phyloP scores from a whole-genome alignment of 352 stramenopile genomes.

The Globisporangium mamillatum region DNA sequence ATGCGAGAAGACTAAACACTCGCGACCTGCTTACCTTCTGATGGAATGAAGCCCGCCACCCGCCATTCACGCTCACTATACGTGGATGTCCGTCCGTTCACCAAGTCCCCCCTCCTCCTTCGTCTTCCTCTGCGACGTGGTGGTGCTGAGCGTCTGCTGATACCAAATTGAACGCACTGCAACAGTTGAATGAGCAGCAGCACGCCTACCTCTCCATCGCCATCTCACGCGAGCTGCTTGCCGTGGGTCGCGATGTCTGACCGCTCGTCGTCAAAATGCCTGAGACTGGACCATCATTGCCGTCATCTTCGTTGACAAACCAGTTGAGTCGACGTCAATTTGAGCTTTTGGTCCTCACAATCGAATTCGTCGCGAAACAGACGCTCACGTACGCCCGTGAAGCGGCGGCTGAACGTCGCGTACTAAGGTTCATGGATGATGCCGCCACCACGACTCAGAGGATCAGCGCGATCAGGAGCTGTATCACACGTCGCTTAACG shows the following conservation, averaged over 20 bases:
- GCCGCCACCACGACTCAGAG: no score
- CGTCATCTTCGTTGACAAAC: not conserved
- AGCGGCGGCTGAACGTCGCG: no score
- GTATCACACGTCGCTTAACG: no score
- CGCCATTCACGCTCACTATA: no score
- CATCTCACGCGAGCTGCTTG: no score
- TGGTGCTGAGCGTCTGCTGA: not conserved
- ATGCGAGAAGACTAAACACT: not conserved
- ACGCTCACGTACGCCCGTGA: no score
- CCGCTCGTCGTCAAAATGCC: not conserved
- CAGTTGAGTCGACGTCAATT: not conserved
- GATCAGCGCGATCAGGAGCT: no score
- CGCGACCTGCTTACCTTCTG: not conserved
- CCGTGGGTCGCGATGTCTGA: not conserved
- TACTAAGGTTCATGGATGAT: no score
- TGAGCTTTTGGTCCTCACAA: not conserved
- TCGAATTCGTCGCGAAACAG: no score
- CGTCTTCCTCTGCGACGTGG: not conserved
- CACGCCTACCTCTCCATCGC: no score
- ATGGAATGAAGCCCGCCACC: not conserved
- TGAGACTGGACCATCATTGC: not conserved
- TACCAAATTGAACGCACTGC: not conserved
- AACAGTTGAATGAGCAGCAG: no score
- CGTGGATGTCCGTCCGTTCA: no score
- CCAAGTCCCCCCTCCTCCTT: not conserved